phyloP scores from a whole-genome alignment of 2,329 filamentous ascomycete species.

The Cercospora berteroae region DNA sequence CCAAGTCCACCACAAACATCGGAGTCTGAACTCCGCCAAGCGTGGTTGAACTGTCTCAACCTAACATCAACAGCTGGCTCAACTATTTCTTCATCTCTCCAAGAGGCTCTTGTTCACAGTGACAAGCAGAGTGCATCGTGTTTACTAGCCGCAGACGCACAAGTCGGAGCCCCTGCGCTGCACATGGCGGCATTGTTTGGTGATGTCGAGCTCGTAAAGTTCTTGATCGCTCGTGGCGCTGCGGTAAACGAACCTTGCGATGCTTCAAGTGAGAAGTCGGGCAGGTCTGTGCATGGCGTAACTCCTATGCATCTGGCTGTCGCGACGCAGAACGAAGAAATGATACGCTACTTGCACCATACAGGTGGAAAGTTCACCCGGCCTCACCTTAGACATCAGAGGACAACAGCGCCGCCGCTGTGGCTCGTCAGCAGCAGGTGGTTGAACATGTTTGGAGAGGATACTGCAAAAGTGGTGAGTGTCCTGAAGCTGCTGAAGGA shows the following conservation, averaged over 20 bases:
- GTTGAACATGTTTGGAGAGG: slow-evolving; percentile 1
- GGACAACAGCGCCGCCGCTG: slow-evolving; percentile 3
- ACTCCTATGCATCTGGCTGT: slow-evolving; percentile 9
- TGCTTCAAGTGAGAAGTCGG: neutral
- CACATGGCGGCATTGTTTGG: slow-evolving; percentile 13
- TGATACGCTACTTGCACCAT: neutral
- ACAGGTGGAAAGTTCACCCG: neutral
- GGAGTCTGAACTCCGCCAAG: neutral
- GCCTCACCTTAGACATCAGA: neutral
- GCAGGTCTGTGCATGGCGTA: slow-evolving; percentile 1
- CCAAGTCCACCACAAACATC: neutral
- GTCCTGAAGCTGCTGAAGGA: neutral
- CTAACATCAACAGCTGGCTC: neutral
- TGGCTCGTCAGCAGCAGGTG: slow-evolving; percentile 5
- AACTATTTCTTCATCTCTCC: neutral
- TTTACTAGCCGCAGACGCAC: neutral
- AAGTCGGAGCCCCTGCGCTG: neutral
- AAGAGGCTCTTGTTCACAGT: neutral
- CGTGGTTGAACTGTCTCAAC: neutral
- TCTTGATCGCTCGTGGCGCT: neutral
- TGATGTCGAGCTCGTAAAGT: neutral
- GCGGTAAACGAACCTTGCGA: slow-evolving; percentile 1
- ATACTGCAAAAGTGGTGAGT: neutral
- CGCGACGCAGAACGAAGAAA: neutral
- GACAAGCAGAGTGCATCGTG: neutral